These are phyloP conservation scores for Trematosphaeria pertusa DNA, from an alignment of 2,329 filamentous ascomycete genomes.

Conservation along the genomic window DNA sequence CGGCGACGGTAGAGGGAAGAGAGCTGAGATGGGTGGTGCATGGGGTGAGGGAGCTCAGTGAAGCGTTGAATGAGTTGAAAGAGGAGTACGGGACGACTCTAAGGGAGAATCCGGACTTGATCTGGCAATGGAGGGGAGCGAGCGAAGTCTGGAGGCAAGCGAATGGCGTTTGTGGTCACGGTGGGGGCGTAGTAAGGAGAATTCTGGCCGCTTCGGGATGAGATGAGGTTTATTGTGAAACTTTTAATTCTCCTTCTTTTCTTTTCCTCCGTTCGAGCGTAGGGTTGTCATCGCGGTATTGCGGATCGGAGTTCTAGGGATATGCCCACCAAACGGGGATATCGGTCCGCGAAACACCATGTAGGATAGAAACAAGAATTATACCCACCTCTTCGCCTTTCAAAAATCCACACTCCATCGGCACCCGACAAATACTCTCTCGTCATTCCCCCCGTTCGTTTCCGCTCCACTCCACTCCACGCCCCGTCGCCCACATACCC, in stretches of 20 bases:
- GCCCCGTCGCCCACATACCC: neutral
- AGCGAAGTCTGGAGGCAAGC: no score
- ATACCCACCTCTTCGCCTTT: no score
- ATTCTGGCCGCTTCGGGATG: conserved; percentile 8
- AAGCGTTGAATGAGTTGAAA: conserved; percentile 30
- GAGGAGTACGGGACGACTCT: conserved; percentile 26
- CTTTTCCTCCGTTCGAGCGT: no score
- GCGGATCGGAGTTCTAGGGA: no score
- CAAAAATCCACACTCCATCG: no score
- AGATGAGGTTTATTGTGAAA: no score
- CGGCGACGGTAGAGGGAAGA: conserved; percentile 31
- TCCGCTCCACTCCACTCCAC: neutral
- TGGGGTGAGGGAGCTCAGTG: conserved; percentile 31
- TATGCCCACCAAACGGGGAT: no score
- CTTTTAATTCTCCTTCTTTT: no score
- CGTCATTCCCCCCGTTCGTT: neutral
- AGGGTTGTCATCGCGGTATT: no score
- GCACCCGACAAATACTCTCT: neutral
- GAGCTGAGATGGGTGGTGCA: conserved; percentile 32
- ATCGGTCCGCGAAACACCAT: no score
- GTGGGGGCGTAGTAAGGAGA: neutral
- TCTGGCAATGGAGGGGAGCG: conserved; percentile 34
- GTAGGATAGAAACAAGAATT: no score
- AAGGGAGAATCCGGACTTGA: conserved; percentile 33
- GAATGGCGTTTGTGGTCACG: neutral